Evolutionary conservation across 768 basidiomycete species (phyloP), one percentile per base, ranked within the genome.

Genomic region (Rhodosporidiobolus sp.): DNA sequence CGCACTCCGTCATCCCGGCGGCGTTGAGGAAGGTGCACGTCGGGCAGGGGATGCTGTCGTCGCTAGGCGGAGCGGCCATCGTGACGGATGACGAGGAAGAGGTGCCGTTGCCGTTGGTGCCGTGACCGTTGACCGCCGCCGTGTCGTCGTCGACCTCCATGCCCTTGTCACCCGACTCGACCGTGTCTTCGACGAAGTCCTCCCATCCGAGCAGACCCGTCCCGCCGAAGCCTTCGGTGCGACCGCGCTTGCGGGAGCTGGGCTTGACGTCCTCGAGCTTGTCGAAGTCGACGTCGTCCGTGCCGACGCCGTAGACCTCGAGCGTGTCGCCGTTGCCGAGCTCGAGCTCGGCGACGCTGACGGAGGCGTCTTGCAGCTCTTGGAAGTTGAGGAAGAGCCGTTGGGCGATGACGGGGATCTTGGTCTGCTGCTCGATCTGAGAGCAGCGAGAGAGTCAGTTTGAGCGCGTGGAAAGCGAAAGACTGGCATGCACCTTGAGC

Each of bases 401-500:
- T 78, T 92, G 91, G 70, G 85, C 88, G 66, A 92, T 90, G 17
- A 88, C 88, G 48, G 91, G 88, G 67, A 92, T 87, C 50, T 83
- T 83, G 63, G 88, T 82, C 55, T 85, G 83, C 38, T 86, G 85
- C 57, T 88, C 86, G 54, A 91, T 78, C 72, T 76, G 64, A 16
- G 24, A 12, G 22, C 22, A 26, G 5, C 38, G 17, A 38, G 4
- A 12, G 54, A 53, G 56, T 20, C 20, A 30, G n/a, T 1, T 45
- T 52, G 38, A 26, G 10, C 10, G 10, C 56, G 56, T 20, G 56
- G 66, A 8, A 48, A 38, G 22, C 35, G 16, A n/a, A 45, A 38
- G 43, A 12, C 11, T 32, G 1, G 2, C 5, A 26, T 74, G 32
- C 89, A 84, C 86, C 84, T 60, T 63, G 65, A 90, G 78, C 80